Evolutionary conservation across 2,329 filamentous ascomycete genomes (phyloP).

Genomic region (Pleoardoris graminearum): DNA sequence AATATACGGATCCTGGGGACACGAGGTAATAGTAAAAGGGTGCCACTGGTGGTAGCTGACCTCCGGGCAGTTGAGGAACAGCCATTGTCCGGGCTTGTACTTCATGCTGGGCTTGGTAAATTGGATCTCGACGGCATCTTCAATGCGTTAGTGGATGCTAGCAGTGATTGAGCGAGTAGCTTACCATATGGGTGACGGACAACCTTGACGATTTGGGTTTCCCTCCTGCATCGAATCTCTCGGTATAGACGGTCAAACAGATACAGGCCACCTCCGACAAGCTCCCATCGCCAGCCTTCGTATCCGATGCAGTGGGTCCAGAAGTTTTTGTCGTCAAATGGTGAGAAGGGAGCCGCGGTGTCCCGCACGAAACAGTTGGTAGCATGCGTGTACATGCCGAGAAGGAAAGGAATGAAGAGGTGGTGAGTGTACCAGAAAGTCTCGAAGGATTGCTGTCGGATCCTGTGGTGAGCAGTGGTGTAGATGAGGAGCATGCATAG

Average conservation of each 20-base stretch:
- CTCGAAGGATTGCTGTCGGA: constrained; percentile 95
- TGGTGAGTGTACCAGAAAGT: constrained; percentile 99
- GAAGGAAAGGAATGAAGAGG: constrained; percentile 93
- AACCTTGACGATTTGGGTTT: constrained; percentile 89
- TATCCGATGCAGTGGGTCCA: constrained; percentile 96
- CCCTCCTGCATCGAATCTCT: constrained; percentile 80
- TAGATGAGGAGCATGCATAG: constrained; percentile 99
- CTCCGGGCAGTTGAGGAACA: constrained; percentile 91
- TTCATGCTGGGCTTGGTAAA: constrained; percentile 95
- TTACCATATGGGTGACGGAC: constrained; percentile 92
- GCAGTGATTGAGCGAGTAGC: constrained; percentile 30
- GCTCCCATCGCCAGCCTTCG: constrained; percentile 95
- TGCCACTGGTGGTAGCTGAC: constrained; percentile 94
- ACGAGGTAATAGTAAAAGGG: constrained; percentile 98
- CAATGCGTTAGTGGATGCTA: constrained; percentile 29
- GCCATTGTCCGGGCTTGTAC: constrained; percentile 98
- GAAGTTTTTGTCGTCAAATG: constrained; percentile 79
- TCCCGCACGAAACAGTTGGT: constrained; percentile 96
- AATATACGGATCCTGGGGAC: constrained; percentile 92
- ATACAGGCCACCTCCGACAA: constrained; percentile 83
- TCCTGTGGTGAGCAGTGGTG: constrained; percentile 89
- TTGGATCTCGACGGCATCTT: constrained; percentile 94
- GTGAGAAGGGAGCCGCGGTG: constrained; percentile 70
- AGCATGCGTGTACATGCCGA: constrained; percentile 94
- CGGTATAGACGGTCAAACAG: constrained; percentile 86